phyloP scores from a whole-genome alignment of 1,284 basidiomycete species.

The Melampsora americana region DNA sequence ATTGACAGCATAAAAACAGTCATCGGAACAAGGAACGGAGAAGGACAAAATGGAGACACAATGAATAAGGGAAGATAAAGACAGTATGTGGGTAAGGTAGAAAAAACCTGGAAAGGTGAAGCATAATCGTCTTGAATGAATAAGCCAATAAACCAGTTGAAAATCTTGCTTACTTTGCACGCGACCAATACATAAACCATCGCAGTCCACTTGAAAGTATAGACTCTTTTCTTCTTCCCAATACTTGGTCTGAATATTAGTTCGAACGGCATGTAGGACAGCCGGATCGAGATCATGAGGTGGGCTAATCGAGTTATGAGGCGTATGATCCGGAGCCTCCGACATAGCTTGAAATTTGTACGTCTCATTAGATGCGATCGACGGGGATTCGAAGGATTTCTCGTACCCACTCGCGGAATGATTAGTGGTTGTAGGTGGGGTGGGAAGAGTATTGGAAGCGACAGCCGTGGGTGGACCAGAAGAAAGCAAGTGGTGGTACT shows the following conservation, averaged over 20 bases:
- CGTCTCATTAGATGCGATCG: constrained; percentile 7
- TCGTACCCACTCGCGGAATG: not conserved
- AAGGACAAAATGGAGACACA: not conserved
- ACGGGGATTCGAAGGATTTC: not conserved
- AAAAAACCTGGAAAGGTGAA: not conserved
- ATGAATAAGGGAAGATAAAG: not conserved
- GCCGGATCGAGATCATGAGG: constrained; percentile 20
- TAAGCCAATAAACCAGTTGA: not conserved
- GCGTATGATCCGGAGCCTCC: constrained; percentile 9
- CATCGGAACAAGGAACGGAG: not conserved
- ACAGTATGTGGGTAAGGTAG: not conserved
- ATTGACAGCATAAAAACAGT: not conserved
- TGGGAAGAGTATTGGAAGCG: not conserved
- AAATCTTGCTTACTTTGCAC: constrained; percentile 9
- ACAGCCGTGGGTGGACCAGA: not conserved
- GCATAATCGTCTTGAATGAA: not conserved
- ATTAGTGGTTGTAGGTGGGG: not conserved
- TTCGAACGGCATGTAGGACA: constrained; percentile 4
- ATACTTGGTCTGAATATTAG: constrained; percentile 28
- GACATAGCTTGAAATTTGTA: constrained; percentile 4
- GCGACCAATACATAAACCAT: constrained; percentile 23
- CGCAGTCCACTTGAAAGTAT: constrained; percentile 31
- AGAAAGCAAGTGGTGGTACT: not conserved
- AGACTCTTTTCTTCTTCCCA: constrained; percentile 38
- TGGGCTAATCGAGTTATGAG: not conserved